Conservation (phyloP, 2,329 filamentous ascomycete species). For the Alternaria incomplexa region DNA sequence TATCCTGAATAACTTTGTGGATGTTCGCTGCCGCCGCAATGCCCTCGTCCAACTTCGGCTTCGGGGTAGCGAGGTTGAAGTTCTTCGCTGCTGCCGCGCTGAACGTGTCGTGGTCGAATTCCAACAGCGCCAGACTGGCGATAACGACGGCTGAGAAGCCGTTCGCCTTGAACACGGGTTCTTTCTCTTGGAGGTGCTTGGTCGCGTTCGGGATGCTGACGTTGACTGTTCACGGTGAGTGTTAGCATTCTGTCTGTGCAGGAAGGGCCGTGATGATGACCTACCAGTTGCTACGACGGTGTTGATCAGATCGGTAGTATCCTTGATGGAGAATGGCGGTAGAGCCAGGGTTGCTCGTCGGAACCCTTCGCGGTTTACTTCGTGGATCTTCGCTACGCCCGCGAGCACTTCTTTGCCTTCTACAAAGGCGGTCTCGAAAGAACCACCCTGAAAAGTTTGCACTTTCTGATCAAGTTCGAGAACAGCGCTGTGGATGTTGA, state of each 20-base stretch:
- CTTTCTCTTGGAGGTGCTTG: constrained; percentile 15
- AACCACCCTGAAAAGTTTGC: constrained; percentile 4
- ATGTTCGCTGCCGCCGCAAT: constrained; percentile 21
- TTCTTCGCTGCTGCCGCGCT: constrained; percentile 19
- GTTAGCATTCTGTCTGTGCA: neutral
- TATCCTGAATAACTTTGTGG: constrained; percentile 20
- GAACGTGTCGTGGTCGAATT: constrained; percentile 26
- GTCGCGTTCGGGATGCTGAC: constrained; percentile 18
- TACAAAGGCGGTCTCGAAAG: constrained; percentile 14
- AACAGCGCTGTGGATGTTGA: constrained; percentile 24
- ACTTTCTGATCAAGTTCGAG: constrained; percentile 15
- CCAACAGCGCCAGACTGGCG: constrained; percentile 19
- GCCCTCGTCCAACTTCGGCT: constrained; percentile 15
- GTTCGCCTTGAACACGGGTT: constrained; percentile 15
- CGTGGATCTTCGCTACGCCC: constrained; percentile 25
- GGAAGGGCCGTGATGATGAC: neutral
- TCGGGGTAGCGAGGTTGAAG: constrained; percentile 5
- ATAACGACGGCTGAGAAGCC: constrained; percentile 11
- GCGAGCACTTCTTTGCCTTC: constrained; percentile 19
- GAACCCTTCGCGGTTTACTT: constrained; percentile 23
- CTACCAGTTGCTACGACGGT: constrained; percentile 16
- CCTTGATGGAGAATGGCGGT: constrained; percentile 10
- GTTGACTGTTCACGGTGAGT: constrained; percentile 8
- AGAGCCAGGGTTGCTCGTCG: constrained; percentile 14
- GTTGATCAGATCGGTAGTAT: constrained; percentile 11